Conservation (phyloP, 805 yeast genomes). For the Schizosaccharomyces cryophilus region DNA sequence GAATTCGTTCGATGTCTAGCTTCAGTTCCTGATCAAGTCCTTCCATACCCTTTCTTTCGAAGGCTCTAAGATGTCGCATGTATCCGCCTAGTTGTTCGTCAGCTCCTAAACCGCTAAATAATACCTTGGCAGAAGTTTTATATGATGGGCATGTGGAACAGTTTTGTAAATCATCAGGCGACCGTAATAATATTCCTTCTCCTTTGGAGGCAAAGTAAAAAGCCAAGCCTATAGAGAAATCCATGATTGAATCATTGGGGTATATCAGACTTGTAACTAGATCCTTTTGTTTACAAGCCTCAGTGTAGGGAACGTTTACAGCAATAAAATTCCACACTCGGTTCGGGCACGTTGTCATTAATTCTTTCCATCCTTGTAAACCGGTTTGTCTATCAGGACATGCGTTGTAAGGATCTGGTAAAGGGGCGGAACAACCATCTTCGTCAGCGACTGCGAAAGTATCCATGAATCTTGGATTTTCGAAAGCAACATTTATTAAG, state of each 20-base stretch:
- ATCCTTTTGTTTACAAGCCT: conserved; percentile 27
- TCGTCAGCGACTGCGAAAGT: background rate
- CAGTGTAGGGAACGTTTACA: conserved; percentile 46
- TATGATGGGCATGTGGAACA: conserved; percentile 13
- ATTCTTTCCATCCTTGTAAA: conserved; percentile 28
- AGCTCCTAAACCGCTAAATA: conserved; percentile 86
- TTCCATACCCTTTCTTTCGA: conserved; percentile 16
- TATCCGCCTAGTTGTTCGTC: conserved; percentile 95
- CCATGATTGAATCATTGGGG: conserved; percentile 85
- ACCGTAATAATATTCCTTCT: conserved; percentile 9
- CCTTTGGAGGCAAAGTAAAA: conserved; percentile 73
- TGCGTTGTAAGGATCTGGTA: background rate
- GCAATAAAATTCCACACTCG: conserved; percentile 17
- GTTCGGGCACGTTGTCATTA: conserved; percentile 11
- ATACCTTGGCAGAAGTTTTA: conserved; percentile 34
- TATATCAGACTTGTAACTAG: conserved; percentile 42
- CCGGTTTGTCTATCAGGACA: conserved; percentile 64
- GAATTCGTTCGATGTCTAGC: conserved; percentile 46
- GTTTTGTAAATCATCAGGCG: conserved; percentile 4
- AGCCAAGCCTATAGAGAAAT: conserved; percentile 80
- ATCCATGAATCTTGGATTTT: conserved; percentile 41
- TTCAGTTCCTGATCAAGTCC: conserved; percentile 35
- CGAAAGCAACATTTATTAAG: conserved; percentile 77
- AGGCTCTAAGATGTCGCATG: conserved; percentile 37
- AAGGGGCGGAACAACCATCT: background rate